Evolutionary conservation across 2,329 filamentous ascomycete genomes (phyloP), one percentile per base, ranked within the genome.

Genomic region (Zymoseptoria passerinii): DNA sequence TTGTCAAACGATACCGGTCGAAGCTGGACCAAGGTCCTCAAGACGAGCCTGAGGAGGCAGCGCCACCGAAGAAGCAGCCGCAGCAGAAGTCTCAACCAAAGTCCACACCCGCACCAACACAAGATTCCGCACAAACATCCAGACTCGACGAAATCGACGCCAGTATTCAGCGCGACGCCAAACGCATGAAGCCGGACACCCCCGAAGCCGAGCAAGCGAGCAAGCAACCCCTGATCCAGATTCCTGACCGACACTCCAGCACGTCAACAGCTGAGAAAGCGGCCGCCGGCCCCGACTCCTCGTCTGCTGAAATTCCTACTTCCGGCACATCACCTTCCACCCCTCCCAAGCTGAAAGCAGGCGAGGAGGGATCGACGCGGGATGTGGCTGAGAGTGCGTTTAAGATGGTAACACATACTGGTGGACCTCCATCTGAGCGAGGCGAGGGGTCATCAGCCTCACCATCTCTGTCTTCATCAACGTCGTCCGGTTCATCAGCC

Each of bases 1-100:
- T 99, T 8, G 92, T 97, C 0, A 84, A 81, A 60, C 83, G 85
- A 64, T 99, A 97, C 74, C 83, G 91, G 57, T 71, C 70, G 20
- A 70, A 71, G 50, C 71, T 81, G 0, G 78, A 81, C 60, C 69
- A 76, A 53, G 77, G 76, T 6, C 76, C 76, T 16, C 71, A 53
- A 50, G 63, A 68, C 1, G 64, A 64, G 2, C 8, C 18, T 8
- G 63, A 67, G 1, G 64, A 64, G 3, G 10, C 28, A 8, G 27
- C 48, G 48, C 23, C 58, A 18, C 49, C 50, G 18, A 52, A 60
- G 18, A 56, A 59, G 50, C 57, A 63, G 19, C 56, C 58, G 40
- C 50, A 28, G 16, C 52, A 16, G n/a, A 51, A 27, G 53, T 7
- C 10, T 29, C 52, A 28, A n/a, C 40, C 13, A 56, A 54, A 55